phyloP scores from a whole-genome alignment of 306 rosid species.

The Astragalus membranaceus region DNA sequence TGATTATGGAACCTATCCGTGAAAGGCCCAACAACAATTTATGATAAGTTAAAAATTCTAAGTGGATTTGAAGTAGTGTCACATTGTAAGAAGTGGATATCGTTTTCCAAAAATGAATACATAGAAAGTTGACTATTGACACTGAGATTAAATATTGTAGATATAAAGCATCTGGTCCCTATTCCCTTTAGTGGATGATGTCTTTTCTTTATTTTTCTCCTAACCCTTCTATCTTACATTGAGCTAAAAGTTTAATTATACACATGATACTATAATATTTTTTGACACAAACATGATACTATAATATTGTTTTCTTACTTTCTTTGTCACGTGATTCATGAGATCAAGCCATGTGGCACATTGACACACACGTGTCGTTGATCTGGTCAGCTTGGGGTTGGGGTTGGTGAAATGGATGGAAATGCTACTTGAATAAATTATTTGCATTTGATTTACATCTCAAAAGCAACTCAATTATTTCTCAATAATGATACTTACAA shows the following conservation, averaged over 20 bases:
- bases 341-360: neutral
- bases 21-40: neutral
- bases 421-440: neutral
- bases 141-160: neutral
- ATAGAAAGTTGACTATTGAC: slow-evolving; percentile 19
- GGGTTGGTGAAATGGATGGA: slow-evolving; percentile 4
- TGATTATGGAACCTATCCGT: neutral
- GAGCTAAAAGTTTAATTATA: neutral
- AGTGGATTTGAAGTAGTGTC: neutral
- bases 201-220: neutral
- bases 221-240: neutral
- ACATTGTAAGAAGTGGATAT: slow-evolving; percentile 12
- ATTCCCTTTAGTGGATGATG: neutral
- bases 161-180: neutral
- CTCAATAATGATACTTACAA: too few species aligned
- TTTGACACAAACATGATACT: too few species aligned
- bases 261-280: too few species aligned
- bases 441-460: slow-evolving; percentile 1
- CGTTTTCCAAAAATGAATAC: neutral
- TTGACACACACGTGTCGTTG: slow-evolving; percentile 6
- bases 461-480: neutral
- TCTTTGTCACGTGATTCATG: slow-evolving; percentile 19
- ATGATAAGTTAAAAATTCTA: neutral
- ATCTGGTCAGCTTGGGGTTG: neutral
- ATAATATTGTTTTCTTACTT: neutral